phyloP scores from a whole-genome alignment of 352 stramenopile species.

The Globisporangium abappressorium region DNA sequence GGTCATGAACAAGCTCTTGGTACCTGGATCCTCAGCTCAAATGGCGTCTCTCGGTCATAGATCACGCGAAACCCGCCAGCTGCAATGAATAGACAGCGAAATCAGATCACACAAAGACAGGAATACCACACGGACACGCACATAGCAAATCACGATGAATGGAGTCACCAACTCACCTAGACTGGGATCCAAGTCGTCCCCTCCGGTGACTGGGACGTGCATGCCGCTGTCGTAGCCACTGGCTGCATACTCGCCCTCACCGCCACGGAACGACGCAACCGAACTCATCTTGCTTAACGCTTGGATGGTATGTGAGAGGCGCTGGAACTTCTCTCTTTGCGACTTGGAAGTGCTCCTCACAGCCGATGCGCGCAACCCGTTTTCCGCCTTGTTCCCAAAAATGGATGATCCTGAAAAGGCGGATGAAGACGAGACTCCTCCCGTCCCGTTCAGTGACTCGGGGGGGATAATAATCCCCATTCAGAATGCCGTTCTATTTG shows the following conservation, averaged over 20 bases:
- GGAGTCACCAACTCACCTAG: conserved; percentile 34
- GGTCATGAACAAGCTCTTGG: not conserved
- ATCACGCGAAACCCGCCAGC: conserved; percentile 86
- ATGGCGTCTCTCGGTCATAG: conserved; percentile 90
- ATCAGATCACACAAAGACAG: not conserved
- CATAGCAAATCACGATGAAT: not conserved
- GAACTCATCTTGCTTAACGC: conserved; percentile 30
- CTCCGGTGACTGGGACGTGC: conserved; percentile 44
- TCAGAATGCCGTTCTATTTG: not conserved
- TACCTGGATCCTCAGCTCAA: conserved; percentile 89
- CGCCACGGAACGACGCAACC: conserved; percentile 29
- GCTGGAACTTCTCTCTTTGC: not conserved
- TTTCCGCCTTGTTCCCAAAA: not conserved
- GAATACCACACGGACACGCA: not conserved
- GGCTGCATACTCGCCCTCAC: conserved; percentile 26
- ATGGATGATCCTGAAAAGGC: conserved; percentile 1
- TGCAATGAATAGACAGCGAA: conserved; percentile 18
- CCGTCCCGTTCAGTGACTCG: not conserved
- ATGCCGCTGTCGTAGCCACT: conserved; percentile 11
- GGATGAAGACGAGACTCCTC: not conserved
- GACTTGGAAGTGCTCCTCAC: not conserved
- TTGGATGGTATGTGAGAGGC: not conserved
- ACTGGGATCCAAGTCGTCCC: conserved; percentile 80
- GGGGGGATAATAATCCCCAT: not conserved
- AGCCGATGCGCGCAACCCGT: not conserved